Evolutionary conservation across 129 eudicot genomes (phyloP).

Genomic region (Lactuca sativa): DNA sequence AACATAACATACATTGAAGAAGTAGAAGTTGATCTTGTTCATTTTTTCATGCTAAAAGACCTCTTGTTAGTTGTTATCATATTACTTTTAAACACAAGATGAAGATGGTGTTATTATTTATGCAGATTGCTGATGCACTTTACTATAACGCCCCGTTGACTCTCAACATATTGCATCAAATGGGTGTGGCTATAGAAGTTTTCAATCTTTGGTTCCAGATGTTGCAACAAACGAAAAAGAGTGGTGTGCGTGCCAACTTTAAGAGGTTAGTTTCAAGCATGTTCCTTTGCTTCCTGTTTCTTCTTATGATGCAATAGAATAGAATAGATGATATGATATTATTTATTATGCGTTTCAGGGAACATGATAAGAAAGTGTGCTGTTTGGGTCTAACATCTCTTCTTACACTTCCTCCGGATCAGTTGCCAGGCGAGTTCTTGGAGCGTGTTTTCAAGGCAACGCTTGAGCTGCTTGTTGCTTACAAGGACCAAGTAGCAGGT

Average conservation of each 20-base stretch:
- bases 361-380: constrained; percentile 78
- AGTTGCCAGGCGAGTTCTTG: constrained; percentile 81
- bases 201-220: constrained; percentile 94
- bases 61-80: neutral
- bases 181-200: constrained; percentile 69
- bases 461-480: constrained; percentile 83
- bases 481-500: constrained; percentile 95
- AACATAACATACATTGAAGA: too few relatives aligned
- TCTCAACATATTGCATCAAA: constrained; percentile 71
- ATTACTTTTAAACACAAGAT: neutral
- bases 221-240: constrained; percentile 84
- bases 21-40: too few relatives aligned
- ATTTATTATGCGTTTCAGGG: constrained; percentile 40
- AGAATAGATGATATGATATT: neutral
- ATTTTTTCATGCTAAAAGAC: too few relatives aligned
- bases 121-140: constrained; percentile 80
- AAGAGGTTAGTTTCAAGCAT: constrained; percentile 41
- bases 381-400: constrained; percentile 87
- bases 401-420: constrained; percentile 74
- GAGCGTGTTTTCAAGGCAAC: constrained; percentile 84
- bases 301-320: constrained; percentile 37
- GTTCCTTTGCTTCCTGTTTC: too few relatives aligned
- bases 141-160: constrained; percentile 77
- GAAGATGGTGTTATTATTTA: neutral
- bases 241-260: constrained; percentile 64